Evolutionary conservation across 78 protist genomes (phyloP).

Genomic region (Dictyostelium capitatum): DNA sequence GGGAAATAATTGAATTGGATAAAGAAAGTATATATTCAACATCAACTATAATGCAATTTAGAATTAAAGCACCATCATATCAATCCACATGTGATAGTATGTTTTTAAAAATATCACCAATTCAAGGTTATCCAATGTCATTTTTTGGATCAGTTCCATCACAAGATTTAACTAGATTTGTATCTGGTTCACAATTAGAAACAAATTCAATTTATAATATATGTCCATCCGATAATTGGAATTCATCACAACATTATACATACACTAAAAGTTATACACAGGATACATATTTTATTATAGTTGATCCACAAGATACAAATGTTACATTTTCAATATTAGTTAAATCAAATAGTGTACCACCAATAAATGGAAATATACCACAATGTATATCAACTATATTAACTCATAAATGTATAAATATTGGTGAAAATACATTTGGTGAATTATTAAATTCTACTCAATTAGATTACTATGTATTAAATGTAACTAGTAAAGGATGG

Average conservation of each 20-base stretch:
- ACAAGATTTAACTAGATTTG: not conserved
- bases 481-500: not conserved
- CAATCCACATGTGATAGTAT: conserved; percentile 19
- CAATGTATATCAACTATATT: not conserved
- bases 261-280: conserved; percentile 31
- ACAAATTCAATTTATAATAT: not conserved
- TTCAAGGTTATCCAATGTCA: not conserved
- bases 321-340: not conserved
- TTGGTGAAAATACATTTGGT: conserved; percentile 28
- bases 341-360: conserved; percentile 7
- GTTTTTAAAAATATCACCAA: conserved; percentile 7
- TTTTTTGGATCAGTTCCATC: not conserved
- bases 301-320: not conserved
- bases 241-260: not conserved
- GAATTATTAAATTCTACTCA: not conserved
- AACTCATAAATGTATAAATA: conserved; percentile 33
- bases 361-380: not conserved
- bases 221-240: conserved; percentile 67
- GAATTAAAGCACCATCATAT: conserved; percentile 28
- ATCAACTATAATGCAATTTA: not conserved
- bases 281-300: conserved; percentile 38
- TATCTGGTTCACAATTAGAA: not conserved
- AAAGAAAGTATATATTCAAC: not conserved
- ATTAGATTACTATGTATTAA: not conserved
- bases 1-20: conserved; percentile 3